A percentile compares a stretch with the other conserved stretches of the same genome.
Conservation (phyloP, 1,284 basidiomycete genomes). For the Hemileia vastatrix region DNA sequence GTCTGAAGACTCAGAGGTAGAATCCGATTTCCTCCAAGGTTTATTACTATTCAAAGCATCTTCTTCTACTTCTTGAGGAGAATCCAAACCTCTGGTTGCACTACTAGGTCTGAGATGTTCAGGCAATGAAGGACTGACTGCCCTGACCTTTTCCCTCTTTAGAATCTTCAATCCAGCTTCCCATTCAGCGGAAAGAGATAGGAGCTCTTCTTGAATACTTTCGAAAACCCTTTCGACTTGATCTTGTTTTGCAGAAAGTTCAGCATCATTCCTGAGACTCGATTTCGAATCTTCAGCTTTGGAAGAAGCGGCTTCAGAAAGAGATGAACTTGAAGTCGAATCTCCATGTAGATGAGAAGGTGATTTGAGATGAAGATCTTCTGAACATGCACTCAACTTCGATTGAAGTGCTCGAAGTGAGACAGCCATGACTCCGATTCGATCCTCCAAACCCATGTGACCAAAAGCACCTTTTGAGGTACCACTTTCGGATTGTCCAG, state of each 20-base stretch:
- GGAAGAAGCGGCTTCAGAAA: not conserved
- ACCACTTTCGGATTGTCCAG: not conserved
- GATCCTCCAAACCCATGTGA: slow-evolving; percentile 31
- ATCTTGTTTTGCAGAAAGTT: slow-evolving; percentile 5
- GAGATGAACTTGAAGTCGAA: not conserved
- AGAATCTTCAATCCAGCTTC: slow-evolving; percentile 35
- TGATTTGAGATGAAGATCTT: slow-evolving; percentile 31
- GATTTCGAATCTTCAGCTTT: not conserved
- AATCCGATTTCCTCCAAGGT: too few species aligned
- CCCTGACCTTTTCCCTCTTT: slow-evolving; percentile 25
- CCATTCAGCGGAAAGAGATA: slow-evolving; percentile 37
- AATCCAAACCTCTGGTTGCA: too few species aligned
- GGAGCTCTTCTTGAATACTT: slow-evolving; percentile 37
- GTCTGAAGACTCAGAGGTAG: not conserved
- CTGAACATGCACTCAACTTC: slow-evolving; percentile 38
- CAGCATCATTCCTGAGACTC: not conserved
- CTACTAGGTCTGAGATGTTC: too few species aligned
- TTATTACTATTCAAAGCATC: too few species aligned
- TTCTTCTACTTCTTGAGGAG: too few species aligned
- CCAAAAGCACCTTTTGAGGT: not conserved
- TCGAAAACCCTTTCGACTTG: slow-evolving; percentile 30
- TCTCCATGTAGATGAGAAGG: slow-evolving; percentile 33
- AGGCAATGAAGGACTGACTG: too few species aligned
- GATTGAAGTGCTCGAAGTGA: slow-evolving; percentile 40
- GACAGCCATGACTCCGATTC: slow-evolving; percentile 32